Evolutionary conservation across 768 basidiomycete species (phyloP).

Genomic region (Cyclocybe cylindracea): DNA sequence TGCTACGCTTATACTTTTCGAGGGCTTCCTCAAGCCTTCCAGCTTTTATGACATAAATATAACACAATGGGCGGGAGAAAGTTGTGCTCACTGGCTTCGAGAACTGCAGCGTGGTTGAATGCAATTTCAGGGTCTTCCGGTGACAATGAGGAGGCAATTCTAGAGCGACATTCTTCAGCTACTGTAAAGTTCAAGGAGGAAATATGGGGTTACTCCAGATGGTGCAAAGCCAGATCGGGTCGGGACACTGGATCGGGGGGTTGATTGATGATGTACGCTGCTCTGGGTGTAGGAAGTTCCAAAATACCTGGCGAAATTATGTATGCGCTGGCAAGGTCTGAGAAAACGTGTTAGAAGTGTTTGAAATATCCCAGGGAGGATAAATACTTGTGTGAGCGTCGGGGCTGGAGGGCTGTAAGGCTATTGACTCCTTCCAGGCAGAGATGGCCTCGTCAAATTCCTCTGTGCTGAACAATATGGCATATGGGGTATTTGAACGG

Average conservation of each 20-base stretch:
- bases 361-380: conserved; percentile 11
- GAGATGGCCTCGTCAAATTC: conserved; percentile 85
- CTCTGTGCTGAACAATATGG: conserved; percentile 48
- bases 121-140: conserved; percentile 91
- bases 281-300: conserved; percentile 3
- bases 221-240: conserved; percentile 85
- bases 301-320: conserved; percentile 62
- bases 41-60: conserved; percentile 45
- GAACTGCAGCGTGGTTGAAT: conserved; percentile 88
- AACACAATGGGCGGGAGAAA: conserved; percentile 8
- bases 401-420: conserved; percentile 78
- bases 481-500: not conserved
- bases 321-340: conserved; percentile 89
- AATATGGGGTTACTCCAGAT: conserved; percentile 59
- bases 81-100: conserved; percentile 76
- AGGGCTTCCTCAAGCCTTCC: conserved; percentile 81
- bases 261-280: conserved; percentile 2
- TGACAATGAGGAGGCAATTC: conserved; percentile 78
- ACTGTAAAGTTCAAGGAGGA: conserved; percentile 6
- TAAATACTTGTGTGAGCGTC: conserved; percentile 85
- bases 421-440: conserved; percentile 85
- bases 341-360: conserved; percentile 9
- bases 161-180: conserved; percentile 40
- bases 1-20: conserved; percentile 77
- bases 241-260: conserved; percentile 52